phyloP scores from a whole-genome alignment of 768 basidiomycete genomes.

The Obba rivulosa region DNA sequence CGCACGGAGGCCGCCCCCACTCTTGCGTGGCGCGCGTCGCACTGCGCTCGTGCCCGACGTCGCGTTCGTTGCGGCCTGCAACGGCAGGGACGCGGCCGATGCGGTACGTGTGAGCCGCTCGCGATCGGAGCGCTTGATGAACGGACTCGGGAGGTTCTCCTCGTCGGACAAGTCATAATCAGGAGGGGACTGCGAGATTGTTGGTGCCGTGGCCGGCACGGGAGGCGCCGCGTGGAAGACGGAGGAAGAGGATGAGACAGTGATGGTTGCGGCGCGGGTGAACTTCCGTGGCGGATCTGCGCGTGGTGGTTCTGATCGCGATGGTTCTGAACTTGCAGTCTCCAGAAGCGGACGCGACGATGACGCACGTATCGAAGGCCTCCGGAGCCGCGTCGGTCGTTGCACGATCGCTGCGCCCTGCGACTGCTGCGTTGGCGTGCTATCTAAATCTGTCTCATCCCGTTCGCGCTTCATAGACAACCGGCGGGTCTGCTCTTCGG shows the following conservation, averaged over 20 bases:
- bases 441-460: slow-evolving; percentile 21
- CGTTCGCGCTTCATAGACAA: slow-evolving; percentile 24
- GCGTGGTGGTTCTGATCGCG: background rate
- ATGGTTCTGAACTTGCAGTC: background rate
- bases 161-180: slow-evolving; percentile 69
- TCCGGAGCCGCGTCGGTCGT: slow-evolving; percentile 21
- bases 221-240: slow-evolving; percentile 5
- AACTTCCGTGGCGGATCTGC: background rate
- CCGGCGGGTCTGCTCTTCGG: slow-evolving; percentile 21
- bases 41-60: slow-evolving; percentile 4
- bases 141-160: slow-evolving; percentile 83
- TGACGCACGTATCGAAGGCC: slow-evolving; percentile 25
- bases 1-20: slow-evolving; percentile 49
- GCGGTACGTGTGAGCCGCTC: slow-evolving; percentile 22
- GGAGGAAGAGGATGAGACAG: slow-evolving; percentile 8
- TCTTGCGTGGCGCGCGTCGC: slow-evolving; percentile 17
- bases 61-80: slow-evolving; percentile 1
- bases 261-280: slow-evolving; percentile 2
- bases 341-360: slow-evolving; percentile 10
- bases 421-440: slow-evolving; percentile 16
- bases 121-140: slow-evolving; percentile 55
- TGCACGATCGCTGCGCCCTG: slow-evolving; percentile 2
- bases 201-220: background rate
- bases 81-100: slow-evolving; percentile 11
- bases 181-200: slow-evolving; percentile 9